Percentiles rank a stretch among this genome's conserved stretches.
phyloP scores from a whole-genome alignment of 805 yeast species.

The Jamesozyma spencerorum region DNA sequence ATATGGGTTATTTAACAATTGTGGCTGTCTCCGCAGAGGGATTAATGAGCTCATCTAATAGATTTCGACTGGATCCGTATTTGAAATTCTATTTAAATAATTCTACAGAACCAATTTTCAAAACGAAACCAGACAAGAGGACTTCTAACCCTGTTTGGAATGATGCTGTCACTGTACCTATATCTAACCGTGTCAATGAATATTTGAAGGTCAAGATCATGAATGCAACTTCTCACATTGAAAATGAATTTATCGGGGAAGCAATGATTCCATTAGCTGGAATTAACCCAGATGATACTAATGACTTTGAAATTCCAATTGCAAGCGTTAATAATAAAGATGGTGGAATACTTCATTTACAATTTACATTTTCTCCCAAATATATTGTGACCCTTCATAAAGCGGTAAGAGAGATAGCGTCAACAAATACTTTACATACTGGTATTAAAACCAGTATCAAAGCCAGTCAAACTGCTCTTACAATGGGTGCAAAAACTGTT shows the following conservation, averaged over 20 bases:
- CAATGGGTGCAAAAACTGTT: slow-evolving; percentile 37
- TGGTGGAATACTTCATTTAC: slow-evolving; percentile 52
- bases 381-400: slow-evolving; percentile 44
- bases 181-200: slow-evolving; percentile 52
- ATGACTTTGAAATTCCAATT: slow-evolving; percentile 40
- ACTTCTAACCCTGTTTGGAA: slow-evolving; percentile 80
- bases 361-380: slow-evolving; percentile 57
- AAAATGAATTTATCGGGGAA: slow-evolving; percentile 67
- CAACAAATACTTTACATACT: slow-evolving; percentile 20
- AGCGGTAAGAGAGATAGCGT: slow-evolving; percentile 38
- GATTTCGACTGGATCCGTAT: slow-evolving; percentile 88
- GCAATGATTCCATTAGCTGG: slow-evolving; percentile 46
- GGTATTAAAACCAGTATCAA: slow-evolving; percentile 40
- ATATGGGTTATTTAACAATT: slow-evolving; percentile 58
- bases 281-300: slow-evolving; percentile 47
- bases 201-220: slow-evolving; percentile 44
- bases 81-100: slow-evolving; percentile 57
- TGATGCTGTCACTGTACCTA: slow-evolving; percentile 48
- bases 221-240: slow-evolving; percentile 87
- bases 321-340: slow-evolving; percentile 31
- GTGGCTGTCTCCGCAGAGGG: slow-evolving; percentile 50
- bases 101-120: slow-evolving; percentile 42
- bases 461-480: slow-evolving; percentile 33
- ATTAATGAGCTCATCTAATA: slow-evolving; percentile 68
- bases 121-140: slow-evolving; percentile 71